Percentiles rank a stretch among this genome's conserved stretches.
Conservation (phyloP, 306 rosid genomes). For the Sindora glabra region DNA sequence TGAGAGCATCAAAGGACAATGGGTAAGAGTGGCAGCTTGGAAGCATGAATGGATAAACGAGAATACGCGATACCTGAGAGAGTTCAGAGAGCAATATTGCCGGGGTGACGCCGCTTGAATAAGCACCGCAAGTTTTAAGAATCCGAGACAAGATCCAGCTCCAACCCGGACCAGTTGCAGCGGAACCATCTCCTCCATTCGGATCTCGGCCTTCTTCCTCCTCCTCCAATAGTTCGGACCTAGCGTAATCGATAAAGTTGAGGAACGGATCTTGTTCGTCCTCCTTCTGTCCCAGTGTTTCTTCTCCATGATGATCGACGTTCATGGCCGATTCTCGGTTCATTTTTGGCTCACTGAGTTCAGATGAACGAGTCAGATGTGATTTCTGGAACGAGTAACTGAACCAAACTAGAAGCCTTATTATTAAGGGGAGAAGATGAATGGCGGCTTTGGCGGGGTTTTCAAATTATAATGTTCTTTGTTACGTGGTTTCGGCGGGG, state of each 20-base stretch:
- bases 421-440: no score
- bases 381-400: no score
- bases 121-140: conserved; percentile 70
- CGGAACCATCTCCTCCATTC: conserved; percentile 26
- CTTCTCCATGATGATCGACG: conserved; percentile 26
- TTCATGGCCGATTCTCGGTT: conserved; percentile 39
- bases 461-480: no score
- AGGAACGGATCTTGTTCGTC: conserved; percentile 63
- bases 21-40: no score
- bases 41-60: no score
- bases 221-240: conserved; percentile 47
- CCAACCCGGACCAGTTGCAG: conserved; percentile 51
- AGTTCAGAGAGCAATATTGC: conserved; percentile 85
- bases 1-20: no score
- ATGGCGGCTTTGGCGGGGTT: no score
- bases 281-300: conserved; percentile 13
- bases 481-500: no score
- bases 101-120: conserved; percentile 80
- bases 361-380: not conserved
- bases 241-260: conserved; percentile 57
- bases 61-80: conserved; percentile 49
- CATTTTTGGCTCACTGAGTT: not conserved
- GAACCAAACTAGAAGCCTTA: no score
- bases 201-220: conserved; percentile 25
- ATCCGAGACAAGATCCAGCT: conserved; percentile 70